Base-by-base conservation (phyloP, 306 rosid genomes). In the Vicia faba region DNA sequence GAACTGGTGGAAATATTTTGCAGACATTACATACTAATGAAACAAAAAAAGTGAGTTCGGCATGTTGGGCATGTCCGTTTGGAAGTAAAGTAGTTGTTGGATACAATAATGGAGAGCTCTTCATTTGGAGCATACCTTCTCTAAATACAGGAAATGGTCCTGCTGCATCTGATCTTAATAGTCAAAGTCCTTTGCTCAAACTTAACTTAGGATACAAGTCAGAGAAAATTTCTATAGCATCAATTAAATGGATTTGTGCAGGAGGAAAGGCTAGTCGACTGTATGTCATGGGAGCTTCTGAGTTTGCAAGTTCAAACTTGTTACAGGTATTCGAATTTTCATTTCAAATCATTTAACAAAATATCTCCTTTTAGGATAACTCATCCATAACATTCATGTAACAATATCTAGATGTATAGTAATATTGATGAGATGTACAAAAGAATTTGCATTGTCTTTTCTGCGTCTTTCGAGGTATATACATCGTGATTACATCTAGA, bases 1-100 rank as follows among this genome's bases (percentile, higher is more conserved):
- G 83, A 68, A 87, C 91, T 4, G 96, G 89, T 49, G 92, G 87
- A 65, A 85, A 79, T 64, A 14, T 57, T 64, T 71, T 61, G 75
- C 96, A 80, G 66, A 51, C 93, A 50, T 46, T 68, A 6, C 33
- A 80, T 67, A 44, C 81, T 71, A 82, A 75, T 53, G 98, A 88
- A 83, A 70, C 87, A 50, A 89, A 79, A 79, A 87, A 80, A 77
- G 96, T 79, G 54, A 87, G 91, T 73, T 78, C 83, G 46, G 96
- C 97, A 63, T 84, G 97, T 68, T 93, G 98, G 97, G 87, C 82
- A 9, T 93, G 96, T 77, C 95, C 96, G 29, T 80, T 72, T 66
- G 98, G 97, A 75, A 87, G 86, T 65, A 93, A 86, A 86, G 87
- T 86, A 59, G 89, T 77, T 73, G 79, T 93, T 25, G 96, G 97